Evolutionary conservation across 805 yeast genomes (phyloP).

Genomic region (Candida glaebosa): DNA sequence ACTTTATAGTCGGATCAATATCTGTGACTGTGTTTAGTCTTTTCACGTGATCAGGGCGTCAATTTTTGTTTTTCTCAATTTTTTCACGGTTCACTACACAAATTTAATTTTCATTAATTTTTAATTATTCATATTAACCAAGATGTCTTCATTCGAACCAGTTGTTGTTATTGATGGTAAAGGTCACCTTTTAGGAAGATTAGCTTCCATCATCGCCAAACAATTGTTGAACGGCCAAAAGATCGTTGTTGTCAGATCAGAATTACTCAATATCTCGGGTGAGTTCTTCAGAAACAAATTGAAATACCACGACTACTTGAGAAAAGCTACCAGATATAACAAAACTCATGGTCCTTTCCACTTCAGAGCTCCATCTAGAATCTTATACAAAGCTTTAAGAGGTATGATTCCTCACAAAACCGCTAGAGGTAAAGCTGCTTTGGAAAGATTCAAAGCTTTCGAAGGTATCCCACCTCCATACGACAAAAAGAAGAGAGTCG

Average conservation of each 20-base stretch:
- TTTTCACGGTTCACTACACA: background rate
- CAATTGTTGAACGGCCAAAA: conserved; percentile 98
- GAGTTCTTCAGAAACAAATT: conserved; percentile 99
- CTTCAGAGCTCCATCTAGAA: conserved; percentile 99
- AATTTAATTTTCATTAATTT: background rate
- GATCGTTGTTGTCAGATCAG: conserved; percentile 96
- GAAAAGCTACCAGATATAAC: conserved; percentile 99
- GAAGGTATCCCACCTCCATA: conserved; percentile 99
- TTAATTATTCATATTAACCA: background rate
- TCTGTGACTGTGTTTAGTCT: background rate
- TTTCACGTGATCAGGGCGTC: background rate
- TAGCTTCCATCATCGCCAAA: conserved; percentile 98
- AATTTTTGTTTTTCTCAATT: background rate
- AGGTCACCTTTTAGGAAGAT: conserved; percentile 99
- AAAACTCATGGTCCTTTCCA: conserved; percentile 99
- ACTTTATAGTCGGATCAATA: no score
- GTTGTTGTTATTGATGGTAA: conserved; percentile 98
- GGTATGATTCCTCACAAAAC: conserved; percentile 99
- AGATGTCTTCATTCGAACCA: conserved; percentile 87
- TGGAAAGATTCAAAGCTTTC: conserved; percentile 98
- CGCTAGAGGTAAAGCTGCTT: conserved; percentile 99
- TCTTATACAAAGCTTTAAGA: conserved; percentile 98
- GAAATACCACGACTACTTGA: conserved; percentile 99
- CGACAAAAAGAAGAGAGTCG: conserved; percentile 99
- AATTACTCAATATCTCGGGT: conserved; percentile 97